Percentiles rank a stretch among this genome's conserved stretches.
Evolutionary conservation across 805 yeast species (phyloP).

Genomic region (Spathaspora hagerdaliae): DNA sequence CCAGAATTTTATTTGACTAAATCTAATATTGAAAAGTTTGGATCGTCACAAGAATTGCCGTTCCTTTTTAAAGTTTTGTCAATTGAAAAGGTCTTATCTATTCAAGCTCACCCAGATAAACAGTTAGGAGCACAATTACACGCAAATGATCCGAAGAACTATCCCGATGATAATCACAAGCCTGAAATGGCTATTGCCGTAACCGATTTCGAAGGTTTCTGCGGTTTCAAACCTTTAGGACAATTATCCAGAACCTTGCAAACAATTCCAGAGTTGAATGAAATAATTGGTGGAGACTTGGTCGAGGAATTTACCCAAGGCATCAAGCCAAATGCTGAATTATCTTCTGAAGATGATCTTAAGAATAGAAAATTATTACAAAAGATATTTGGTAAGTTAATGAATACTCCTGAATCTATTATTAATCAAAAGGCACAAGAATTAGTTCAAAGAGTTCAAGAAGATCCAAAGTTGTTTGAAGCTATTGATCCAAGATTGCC

Average conservation of each 20-base stretch:
- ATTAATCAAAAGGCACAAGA: slow-evolving; percentile 56
- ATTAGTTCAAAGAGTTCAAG: slow-evolving; percentile 62
- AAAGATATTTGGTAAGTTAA: slow-evolving; percentile 72
- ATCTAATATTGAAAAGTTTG: slow-evolving; percentile 59
- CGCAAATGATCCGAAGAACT: slow-evolving; percentile 81
- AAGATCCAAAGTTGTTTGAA: slow-evolving; percentile 56
- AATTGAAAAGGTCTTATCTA: slow-evolving; percentile 86
- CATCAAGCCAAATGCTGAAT: slow-evolving; percentile 40
- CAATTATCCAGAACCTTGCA: slow-evolving; percentile 68
- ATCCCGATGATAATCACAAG: slow-evolving; percentile 97
- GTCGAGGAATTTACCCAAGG: slow-evolving; percentile 51
- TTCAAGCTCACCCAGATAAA: slow-evolving; percentile 98
- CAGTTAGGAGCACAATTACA: slow-evolving; percentile 72
- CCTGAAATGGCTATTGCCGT: slow-evolving; percentile 99
- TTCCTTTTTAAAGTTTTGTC: slow-evolving; percentile 92
- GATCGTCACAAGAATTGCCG: slow-evolving; percentile 70
- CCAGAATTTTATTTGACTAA: slow-evolving; percentile 61
- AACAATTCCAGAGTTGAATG: slow-evolving; percentile 72
- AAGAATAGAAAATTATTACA: slow-evolving; percentile 65
- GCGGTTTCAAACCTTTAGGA: slow-evolving; percentile 91
- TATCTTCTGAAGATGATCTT: slow-evolving; percentile 51
- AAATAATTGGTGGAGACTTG: slow-evolving; percentile 61
- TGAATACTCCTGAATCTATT: slow-evolving; percentile 69
- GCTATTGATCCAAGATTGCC: slow-evolving; percentile 51
- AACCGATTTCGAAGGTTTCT: slow-evolving; percentile 93